A percentile compares a stretch with the other conserved stretches of the same genome.
These are phyloP conservation scores for Leishmania major DNA, from an alignment of 208 protist species.

Conservation along the genomic window DNA sequence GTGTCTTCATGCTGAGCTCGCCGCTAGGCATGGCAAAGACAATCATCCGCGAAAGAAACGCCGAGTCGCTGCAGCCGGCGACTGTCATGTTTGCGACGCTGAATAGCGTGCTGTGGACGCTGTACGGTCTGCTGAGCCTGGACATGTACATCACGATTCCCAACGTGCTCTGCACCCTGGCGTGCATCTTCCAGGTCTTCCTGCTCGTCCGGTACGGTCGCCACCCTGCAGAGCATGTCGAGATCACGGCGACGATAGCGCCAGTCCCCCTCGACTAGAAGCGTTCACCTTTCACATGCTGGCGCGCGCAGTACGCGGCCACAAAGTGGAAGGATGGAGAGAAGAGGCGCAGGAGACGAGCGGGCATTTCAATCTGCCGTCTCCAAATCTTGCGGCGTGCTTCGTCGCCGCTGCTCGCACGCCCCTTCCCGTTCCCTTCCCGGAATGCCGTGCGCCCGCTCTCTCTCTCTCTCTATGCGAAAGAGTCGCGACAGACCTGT, in stretches of 20 bases:
- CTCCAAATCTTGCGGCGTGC: not conserved
- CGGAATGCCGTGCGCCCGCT: too few species aligned
- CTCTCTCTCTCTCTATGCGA: too few species aligned
- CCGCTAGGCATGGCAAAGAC: constrained; percentile 53
- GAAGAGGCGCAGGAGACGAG: not conserved
- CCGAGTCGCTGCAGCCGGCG: constrained; percentile 53
- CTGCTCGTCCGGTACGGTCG: constrained; percentile 62
- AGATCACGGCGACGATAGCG: constrained; percentile 22
- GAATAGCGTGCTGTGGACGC: constrained; percentile 63
- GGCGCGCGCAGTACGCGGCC: not conserved
- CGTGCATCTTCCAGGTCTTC: constrained; percentile 57
- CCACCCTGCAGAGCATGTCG: constrained; percentile 15
- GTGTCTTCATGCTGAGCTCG: constrained; percentile 71
- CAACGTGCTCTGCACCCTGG: constrained; percentile 49
- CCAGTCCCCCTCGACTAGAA: constrained; percentile 27
- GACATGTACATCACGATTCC: constrained; percentile 58
- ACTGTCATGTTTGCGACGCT: constrained; percentile 46
- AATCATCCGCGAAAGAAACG: constrained; percentile 69
- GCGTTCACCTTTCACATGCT: not conserved
- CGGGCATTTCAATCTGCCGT: not conserved
- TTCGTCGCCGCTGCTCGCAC: not conserved
- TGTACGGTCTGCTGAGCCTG: constrained; percentile 50
- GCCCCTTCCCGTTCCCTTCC: not conserved
- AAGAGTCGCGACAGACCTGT: too few species aligned
- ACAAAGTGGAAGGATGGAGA: not conserved